A percentile compares a stretch with the other conserved stretches of the same genome.
These are phyloP conservation scores for Metarhizium rileyi DNA, from an alignment of 2,329 filamentous ascomycete genomes.

Conservation along the genomic window DNA sequence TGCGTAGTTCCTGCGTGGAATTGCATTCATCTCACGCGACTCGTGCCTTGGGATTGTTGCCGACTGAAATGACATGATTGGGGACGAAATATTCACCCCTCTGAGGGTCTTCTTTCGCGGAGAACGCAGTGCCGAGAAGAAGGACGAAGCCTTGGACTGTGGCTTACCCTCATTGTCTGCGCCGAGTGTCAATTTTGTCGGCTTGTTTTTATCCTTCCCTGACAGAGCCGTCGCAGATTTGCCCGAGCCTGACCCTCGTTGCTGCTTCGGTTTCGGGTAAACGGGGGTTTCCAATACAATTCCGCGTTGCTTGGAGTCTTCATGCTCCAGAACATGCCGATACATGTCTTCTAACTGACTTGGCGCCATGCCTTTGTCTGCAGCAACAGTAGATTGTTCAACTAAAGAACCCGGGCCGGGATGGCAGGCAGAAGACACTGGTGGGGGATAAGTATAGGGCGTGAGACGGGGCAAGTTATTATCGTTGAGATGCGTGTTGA, in stretches of 20 bases:
- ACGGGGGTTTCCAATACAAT: constrained; percentile 35
- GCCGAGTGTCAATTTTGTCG: constrained; percentile 38
- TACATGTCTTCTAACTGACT: constrained; percentile 85
- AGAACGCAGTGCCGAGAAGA: constrained; percentile 52
- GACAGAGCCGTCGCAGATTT: constrained; percentile 13
- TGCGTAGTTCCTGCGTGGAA: constrained; percentile 48
- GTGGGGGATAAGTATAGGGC: constrained; percentile 38
- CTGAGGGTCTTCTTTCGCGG: constrained; percentile 44
- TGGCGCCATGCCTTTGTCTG: constrained; percentile 66
- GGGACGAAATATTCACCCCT: constrained; percentile 51
- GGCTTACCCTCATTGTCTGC: constrained; percentile 35
- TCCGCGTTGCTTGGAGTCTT: constrained; percentile 55
- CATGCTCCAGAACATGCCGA: constrained; percentile 83
- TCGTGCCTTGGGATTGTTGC: constrained; percentile 47
- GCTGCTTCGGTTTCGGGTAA: constrained; percentile 19
- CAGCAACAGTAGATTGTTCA: constrained; percentile 65
- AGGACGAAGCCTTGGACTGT: constrained; percentile 47
- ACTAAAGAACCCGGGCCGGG: constrained; percentile 60
- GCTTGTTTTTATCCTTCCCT: constrained; percentile 40
- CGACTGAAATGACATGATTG: constrained; percentile 55
- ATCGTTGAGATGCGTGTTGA: constrained; percentile 22
- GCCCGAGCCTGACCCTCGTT: constrained; percentile 15
- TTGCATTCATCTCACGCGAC: constrained; percentile 45
- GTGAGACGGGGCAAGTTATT: constrained; percentile 8
- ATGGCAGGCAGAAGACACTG: constrained; percentile 34